Conservation (phyloP, 345 rosid species). For the Isatis tinctoria region DNA sequence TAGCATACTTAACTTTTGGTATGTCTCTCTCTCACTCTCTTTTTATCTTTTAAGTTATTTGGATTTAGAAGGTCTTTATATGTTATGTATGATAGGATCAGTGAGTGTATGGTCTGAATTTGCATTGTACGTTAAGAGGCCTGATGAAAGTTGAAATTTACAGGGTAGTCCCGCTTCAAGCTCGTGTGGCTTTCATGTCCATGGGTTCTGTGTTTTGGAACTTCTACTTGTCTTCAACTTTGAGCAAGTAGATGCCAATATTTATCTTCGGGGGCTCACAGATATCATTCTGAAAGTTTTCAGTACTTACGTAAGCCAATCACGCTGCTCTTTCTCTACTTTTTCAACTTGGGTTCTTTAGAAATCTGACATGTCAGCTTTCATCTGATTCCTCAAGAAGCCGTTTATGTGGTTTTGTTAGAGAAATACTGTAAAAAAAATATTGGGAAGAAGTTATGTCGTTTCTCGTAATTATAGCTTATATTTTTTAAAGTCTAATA, state of each 20-base stretch:
- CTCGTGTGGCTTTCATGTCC: slow-evolving; percentile 96
- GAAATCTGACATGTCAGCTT: neutral
- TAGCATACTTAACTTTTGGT: slow-evolving; percentile 84
- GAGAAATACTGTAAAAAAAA: neutral
- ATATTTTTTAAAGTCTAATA: neutral
- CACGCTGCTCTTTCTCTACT: neutral
- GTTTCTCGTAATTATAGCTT: neutral
- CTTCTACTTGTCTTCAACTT: slow-evolving; percentile 77
- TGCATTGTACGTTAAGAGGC: neutral
- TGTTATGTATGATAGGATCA: neutral
- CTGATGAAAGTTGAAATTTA: slow-evolving; percentile 22
- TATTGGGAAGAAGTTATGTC: neutral
- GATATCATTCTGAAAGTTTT: slow-evolving; percentile 1
- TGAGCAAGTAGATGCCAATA: slow-evolving; percentile 55
- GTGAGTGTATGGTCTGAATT: neutral
- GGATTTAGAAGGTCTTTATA: neutral
- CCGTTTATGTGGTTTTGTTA: neutral
- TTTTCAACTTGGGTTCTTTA: neutral
- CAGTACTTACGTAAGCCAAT: slow-evolving; percentile 23
- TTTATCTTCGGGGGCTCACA: neutral
- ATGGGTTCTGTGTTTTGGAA: slow-evolving; percentile 93
- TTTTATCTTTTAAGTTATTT: neutral
- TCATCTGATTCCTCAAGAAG: slow-evolving; percentile 7
- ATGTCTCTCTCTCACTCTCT: slow-evolving; percentile 17
- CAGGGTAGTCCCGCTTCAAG: slow-evolving; percentile 92